Base-by-base conservation (phyloP, 768 basidiomycete species). In the Leccinum rimulosum region DNA sequence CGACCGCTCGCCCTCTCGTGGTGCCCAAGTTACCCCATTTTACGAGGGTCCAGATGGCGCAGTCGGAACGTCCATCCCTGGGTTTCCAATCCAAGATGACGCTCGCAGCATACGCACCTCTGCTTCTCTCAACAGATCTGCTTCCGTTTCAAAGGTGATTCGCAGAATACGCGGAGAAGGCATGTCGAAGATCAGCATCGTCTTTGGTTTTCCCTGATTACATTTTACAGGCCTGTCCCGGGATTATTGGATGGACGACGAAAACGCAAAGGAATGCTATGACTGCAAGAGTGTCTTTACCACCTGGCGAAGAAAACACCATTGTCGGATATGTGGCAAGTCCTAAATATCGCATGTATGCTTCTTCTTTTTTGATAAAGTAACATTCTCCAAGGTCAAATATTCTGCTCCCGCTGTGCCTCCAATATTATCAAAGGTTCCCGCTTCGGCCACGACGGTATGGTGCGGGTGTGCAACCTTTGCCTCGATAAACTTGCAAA, bases 241-340 rank as follows among this genome's bases (percentile, higher is more conserved):
- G 62, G 93, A 97, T 68, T 98, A 98, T 70, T 99, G 97, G 97
- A 98, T 98, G 95, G 92, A 94, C 61, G 95, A 98, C 68, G 93
- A 93, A 68, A 89, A 91, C 56, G 93, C 92, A 67, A 97, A 90
- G 70, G 94, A 97, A 67, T 96, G 95, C 68, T 96, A 93, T 70
- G 95, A 95, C 73, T 97, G 95, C 77, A 93, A 93, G 73, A 92
- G 91, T 63, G 80, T 91, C 52, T 99, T 99, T 75, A 93, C 93
- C 0, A 84, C 95, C 2, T 98, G 93, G 93, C 77, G 95, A 54
- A 79, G 97, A 62, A 97, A 95, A 73, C 97, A 99, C 67, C 97
- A 99, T 70, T 99, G 97, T 75, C 86, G 97, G 12, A 94, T 98
- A 73, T 98, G 97, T 69, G 94, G 94, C 89, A 68, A 57, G 82